Percentiles rank a stretch among this genome's conserved stretches.
These are phyloP conservation scores for Cynara cardunculus DNA, from an alignment of 129 eudicot species.

Conservation along the genomic window DNA sequence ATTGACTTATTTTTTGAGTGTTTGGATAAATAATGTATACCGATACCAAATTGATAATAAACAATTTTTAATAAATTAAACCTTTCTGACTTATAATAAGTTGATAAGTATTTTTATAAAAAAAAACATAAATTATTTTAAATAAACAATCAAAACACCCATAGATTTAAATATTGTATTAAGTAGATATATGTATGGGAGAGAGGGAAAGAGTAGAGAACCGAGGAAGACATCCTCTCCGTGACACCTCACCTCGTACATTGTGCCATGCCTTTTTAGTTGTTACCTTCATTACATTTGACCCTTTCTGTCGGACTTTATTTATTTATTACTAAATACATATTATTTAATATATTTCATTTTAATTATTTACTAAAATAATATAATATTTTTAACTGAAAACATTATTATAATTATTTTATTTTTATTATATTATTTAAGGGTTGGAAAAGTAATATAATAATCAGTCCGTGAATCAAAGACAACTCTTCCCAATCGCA, in stretches of 20 bases:
- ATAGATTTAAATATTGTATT: too few species aligned
- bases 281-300: constrained; percentile 13
- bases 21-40: too few species aligned
- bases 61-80: too few species aligned
- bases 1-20: too few species aligned
- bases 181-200: neutral
- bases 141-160: too few species aligned
- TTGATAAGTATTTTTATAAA: too few species aligned
- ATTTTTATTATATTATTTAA: neutral
- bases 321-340: neutral
- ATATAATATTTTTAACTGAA: neutral
- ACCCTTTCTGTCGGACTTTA: constrained; percentile 21
- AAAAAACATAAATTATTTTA: too few species aligned
- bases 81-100: too few species aligned
- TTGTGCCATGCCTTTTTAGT: constrained; percentile 26
- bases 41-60: too few species aligned
- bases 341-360: neutral
- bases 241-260: constrained; percentile 32
- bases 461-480: neutral
- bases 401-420: neutral
- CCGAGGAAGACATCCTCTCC: constrained; percentile 35
- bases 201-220: constrained; percentile 5
- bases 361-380: neutral
- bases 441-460: neutral
- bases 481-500: constrained; percentile 16